These are phyloP conservation scores for Alternaria angustiovoidea DNA, from an alignment of 2,329 filamentous ascomycete species.

Conservation along the genomic window DNA sequence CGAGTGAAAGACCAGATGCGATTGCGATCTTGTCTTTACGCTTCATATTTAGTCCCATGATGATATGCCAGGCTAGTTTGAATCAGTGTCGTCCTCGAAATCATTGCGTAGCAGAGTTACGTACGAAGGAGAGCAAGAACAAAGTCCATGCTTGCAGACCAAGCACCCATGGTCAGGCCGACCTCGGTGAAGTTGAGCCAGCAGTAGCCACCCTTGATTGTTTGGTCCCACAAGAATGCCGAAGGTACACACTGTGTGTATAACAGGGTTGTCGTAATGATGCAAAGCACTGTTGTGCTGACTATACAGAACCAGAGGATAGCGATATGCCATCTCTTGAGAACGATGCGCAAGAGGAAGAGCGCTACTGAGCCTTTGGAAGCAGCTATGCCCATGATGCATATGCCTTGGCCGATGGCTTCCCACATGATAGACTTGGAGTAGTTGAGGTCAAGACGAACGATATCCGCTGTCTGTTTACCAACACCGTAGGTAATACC, in stretches of 20 bases:
- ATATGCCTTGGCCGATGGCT: constrained; percentile 41
- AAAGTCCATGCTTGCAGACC: constrained; percentile 47
- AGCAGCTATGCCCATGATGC: constrained; percentile 43
- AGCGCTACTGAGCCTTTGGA: constrained; percentile 42
- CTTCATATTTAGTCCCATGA: constrained; percentile 48
- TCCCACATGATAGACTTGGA: constrained; percentile 45
- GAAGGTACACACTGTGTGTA: constrained; percentile 41
- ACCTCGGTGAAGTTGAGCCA: constrained; percentile 40
- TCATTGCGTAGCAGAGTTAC: neutral
- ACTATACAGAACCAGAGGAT: constrained; percentile 44
- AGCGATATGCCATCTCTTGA: constrained; percentile 37
- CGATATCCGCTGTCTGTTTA: constrained; percentile 32
- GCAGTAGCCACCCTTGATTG: constrained; percentile 34
- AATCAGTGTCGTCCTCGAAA: neutral
- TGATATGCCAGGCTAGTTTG: constrained; percentile 38
- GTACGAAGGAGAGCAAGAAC: constrained; percentile 44
- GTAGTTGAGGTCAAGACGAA: constrained; percentile 29
- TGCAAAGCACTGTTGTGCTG: constrained; percentile 36
- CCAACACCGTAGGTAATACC: constrained; percentile 41
- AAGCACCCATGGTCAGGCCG: constrained; percentile 42
- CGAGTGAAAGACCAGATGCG: constrained; percentile 40
- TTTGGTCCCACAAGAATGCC: constrained; percentile 39
- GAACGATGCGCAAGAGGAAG: constrained; percentile 44
- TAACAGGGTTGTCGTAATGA: constrained; percentile 36
- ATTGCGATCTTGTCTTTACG: constrained; percentile 46